Evolutionary conservation across 495 filamentous ascomycete genomes (phyloP).

Genomic region (Acidiella bohemica): DNA sequence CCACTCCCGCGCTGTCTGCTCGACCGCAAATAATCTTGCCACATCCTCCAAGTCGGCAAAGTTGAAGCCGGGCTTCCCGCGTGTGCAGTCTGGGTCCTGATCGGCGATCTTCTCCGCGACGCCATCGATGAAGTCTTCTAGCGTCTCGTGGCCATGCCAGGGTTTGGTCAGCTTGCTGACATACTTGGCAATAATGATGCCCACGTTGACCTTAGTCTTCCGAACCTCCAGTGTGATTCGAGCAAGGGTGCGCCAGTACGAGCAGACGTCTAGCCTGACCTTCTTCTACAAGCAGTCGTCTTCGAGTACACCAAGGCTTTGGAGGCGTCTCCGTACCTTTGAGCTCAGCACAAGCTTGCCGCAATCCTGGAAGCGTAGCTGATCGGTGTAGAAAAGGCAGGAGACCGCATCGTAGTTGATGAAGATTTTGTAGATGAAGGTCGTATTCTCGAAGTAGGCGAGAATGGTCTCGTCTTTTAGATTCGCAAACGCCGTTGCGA

Average conservation of each 20-base stretch:
- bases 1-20: no score
- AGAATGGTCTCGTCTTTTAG: slow-evolving; percentile 4
- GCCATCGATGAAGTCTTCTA: not conserved
- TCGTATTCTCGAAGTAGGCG: slow-evolving; percentile 5
- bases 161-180: not conserved
- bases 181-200: not conserved
- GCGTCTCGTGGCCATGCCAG: not conserved
- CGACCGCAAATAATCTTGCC: no score
- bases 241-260: slow-evolving; percentile 4
- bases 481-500: not conserved
- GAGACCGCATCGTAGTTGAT: slow-evolving; percentile 12
- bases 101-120: not conserved
- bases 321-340: no score
- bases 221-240: slow-evolving; percentile 1
- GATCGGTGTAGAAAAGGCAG: slow-evolving; percentile 5
- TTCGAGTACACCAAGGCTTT: no score
- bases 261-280: slow-evolving; percentile 7
- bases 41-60: not conserved
- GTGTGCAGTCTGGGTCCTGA: not conserved
- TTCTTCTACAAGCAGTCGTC: not conserved
- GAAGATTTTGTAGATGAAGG: slow-evolving; percentile 9
- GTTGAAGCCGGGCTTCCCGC: not conserved
- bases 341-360: slow-evolving; percentile 2
- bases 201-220: not conserved
- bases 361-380: not conserved